phyloP scores from a whole-genome alignment of 208 protist species.

The Leishmania gerbilli region DNA sequence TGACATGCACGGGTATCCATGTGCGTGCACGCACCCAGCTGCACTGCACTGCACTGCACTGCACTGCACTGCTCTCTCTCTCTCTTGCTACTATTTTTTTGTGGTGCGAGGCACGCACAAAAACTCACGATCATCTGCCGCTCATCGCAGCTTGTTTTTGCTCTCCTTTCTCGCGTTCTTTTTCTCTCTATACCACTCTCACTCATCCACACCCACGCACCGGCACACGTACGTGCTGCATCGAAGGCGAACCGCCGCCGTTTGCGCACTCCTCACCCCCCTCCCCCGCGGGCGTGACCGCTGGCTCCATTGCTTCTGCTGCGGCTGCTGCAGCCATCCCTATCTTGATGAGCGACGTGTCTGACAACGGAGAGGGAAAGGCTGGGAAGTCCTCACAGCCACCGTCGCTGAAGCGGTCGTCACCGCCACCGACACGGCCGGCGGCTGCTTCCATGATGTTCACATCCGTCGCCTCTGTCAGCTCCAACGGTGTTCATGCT shows the following conservation, averaged over 20 bases:
- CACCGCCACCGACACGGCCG: background rate
- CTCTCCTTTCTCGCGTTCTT: background rate
- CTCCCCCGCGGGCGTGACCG: background rate
- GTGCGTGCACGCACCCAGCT: no score
- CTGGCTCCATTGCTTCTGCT: background rate
- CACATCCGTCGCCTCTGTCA: background rate
- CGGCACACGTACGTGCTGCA: background rate
- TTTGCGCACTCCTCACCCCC: background rate
- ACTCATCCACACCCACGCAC: background rate
- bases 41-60: no score
- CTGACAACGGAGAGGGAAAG: background rate
- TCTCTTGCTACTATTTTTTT: background rate
- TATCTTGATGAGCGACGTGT: constrained; percentile 3
- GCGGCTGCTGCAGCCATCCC: background rate
- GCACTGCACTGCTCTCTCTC: background rate
- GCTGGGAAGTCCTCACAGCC: background rate
- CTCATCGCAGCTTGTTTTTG: background rate
- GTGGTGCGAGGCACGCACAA: background rate
- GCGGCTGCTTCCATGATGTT: background rate
- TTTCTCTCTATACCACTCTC: background rate
- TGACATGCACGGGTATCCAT: background rate
- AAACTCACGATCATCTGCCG: background rate
- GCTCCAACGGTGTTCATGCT: background rate
- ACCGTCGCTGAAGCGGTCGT: background rate
- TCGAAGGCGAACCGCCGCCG: background rate